Evolutionary conservation across 2,329 filamentous ascomycete genomes (phyloP).

Genomic region (Arthroderma sp.): DNA sequence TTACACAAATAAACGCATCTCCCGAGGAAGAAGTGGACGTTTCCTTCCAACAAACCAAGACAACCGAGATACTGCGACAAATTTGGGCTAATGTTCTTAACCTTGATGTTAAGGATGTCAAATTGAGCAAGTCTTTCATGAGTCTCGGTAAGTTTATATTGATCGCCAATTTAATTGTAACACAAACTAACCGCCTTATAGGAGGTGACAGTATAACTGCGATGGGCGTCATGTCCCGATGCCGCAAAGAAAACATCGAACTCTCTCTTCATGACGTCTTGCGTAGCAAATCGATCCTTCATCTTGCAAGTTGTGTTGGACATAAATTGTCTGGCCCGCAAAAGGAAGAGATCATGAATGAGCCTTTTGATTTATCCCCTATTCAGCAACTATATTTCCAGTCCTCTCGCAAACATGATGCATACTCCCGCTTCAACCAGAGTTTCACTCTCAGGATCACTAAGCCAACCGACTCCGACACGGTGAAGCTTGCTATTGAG

Average conservation of each 20-base stretch:
- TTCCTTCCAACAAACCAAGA: conserved; percentile 11
- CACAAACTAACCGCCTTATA: conserved; percentile 14
- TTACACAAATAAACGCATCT: conserved; percentile 30
- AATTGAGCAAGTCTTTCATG: conserved; percentile 26
- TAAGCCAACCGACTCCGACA: neutral
- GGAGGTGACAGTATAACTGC: conserved; percentile 41
- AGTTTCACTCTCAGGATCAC: conserved; percentile 15
- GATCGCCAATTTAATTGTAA: neutral
- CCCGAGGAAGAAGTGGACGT: conserved; percentile 17
- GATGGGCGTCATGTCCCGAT: conserved; percentile 39
- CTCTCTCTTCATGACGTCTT: conserved; percentile 39
- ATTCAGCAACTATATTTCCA: conserved; percentile 18
- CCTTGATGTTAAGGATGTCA: conserved; percentile 24
- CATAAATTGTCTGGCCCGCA: conserved; percentile 19
- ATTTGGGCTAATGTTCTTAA: conserved; percentile 30
- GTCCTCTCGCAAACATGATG: conserved; percentile 1
- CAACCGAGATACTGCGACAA: conserved; percentile 15
- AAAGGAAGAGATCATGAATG: conserved; percentile 13
- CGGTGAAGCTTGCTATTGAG: conserved; percentile 11
- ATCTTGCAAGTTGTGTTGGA: conserved; percentile 25
- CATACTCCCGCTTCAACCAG: conserved; percentile 17
- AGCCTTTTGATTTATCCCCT: conserved; percentile 16
- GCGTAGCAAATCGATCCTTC: conserved; percentile 35
- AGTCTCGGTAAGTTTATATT: conserved; percentile 19
- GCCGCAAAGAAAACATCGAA: conserved; percentile 35